Evolutionary conservation across 2,329 filamentous ascomycete genomes (phyloP).

Genomic region (Diaporthe citrichinensis): DNA sequence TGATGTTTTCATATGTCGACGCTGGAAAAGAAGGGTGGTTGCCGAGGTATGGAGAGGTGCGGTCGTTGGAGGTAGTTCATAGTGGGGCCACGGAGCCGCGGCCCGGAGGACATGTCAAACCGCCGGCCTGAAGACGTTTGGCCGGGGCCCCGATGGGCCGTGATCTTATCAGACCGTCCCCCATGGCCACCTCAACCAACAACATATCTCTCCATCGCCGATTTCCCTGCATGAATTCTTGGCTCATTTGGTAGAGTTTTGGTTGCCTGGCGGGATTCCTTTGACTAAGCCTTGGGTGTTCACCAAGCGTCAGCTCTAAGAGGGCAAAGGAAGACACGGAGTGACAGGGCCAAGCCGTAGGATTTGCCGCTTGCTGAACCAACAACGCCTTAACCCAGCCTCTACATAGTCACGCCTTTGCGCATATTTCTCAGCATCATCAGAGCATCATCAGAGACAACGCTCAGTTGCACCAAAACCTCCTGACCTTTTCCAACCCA

Average conservation of each 20-base stretch:
- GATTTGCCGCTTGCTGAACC: background rate
- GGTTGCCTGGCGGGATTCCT: too few relatives aligned
- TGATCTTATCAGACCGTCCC: background rate
- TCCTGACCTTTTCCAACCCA: background rate
- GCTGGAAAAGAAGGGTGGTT: background rate
- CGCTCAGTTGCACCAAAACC: background rate
- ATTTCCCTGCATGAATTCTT: too few relatives aligned
- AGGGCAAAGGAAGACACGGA: conserved; percentile 7
- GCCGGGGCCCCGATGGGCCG: conserved; percentile 6
- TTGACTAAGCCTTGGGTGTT: too few relatives aligned
- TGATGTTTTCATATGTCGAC: background rate
- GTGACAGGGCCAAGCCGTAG: background rate
- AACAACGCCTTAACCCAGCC: background rate
- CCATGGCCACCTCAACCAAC: too few relatives aligned
- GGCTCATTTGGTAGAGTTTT: too few relatives aligned
- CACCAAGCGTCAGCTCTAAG: background rate
- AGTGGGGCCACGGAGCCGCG: conserved; percentile 3
- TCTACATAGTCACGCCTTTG: background rate
- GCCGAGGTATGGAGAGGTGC: background rate
- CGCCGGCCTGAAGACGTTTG: background rate
- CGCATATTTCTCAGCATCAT: background rate
- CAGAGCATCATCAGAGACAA: too few relatives aligned
- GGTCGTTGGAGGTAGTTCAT: background rate
- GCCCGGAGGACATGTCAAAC: conserved; percentile 4
- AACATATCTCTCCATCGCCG: too few relatives aligned